These are phyloP conservation scores for Aspergillus haitiensis DNA, from an alignment of 495 filamentous ascomycete genomes.

Conservation along the genomic window DNA sequence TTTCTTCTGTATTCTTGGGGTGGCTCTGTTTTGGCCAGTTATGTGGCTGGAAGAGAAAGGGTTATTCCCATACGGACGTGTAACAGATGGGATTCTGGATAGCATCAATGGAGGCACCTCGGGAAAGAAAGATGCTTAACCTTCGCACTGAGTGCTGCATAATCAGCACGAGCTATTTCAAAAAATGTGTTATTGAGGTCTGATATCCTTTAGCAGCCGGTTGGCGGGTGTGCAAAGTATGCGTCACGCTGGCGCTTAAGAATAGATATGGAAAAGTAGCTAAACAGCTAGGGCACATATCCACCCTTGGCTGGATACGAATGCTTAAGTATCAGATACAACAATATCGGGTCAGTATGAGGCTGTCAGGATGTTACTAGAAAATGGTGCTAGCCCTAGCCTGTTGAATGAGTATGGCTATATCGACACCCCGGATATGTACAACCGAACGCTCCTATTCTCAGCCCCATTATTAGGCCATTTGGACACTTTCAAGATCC, in stretches of 20 bases:
- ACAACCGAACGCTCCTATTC: slow-evolving; percentile 2
- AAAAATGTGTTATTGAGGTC: no score
- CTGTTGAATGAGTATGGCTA: not conserved
- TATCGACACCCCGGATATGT: slow-evolving; percentile 5
- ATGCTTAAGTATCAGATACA: not conserved
- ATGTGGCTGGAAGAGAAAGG: slow-evolving; percentile 38
- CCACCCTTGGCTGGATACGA: not conserved
- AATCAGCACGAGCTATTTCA: no score
- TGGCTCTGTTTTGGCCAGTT: slow-evolving; percentile 52
- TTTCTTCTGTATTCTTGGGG: slow-evolving; percentile 59
- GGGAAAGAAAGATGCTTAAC: not conserved
- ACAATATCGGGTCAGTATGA: slow-evolving; percentile 21
- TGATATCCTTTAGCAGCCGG: no score
- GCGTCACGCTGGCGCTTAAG: no score
- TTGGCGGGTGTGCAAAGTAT: no score
- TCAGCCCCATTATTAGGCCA: slow-evolving; percentile 3
- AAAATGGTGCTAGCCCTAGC: not conserved
- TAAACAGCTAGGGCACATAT: no score
- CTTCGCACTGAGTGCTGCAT: not conserved
- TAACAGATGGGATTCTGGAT: slow-evolving; percentile 9
- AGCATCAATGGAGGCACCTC: not conserved
- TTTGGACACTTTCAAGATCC: not conserved
- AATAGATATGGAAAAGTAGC: no score
- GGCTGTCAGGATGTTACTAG: slow-evolving; percentile 19
- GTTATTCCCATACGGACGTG: slow-evolving; percentile 4